Percentiles rank a stretch among this genome's conserved stretches.
Conservation (phyloP, 2,329 filamentous ascomycete genomes). For the Pseudocercospora vitis region DNA sequence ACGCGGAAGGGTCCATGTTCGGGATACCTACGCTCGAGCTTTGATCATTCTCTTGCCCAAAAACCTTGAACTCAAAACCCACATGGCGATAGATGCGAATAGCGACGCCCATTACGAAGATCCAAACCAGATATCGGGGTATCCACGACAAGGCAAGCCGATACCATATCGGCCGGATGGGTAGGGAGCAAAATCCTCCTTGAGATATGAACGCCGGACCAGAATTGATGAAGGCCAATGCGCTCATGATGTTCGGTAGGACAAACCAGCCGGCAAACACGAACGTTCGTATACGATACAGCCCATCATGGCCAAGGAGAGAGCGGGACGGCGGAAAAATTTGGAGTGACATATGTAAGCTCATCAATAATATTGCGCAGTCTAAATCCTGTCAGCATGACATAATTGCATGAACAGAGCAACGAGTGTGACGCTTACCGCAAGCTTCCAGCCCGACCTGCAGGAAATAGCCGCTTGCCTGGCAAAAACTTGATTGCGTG, state of each 20-base stretch:
- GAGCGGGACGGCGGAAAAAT: slow-evolving; percentile 59
- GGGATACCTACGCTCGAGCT: slow-evolving; percentile 22
- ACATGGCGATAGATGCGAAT: slow-evolving; percentile 71
- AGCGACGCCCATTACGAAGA: slow-evolving; percentile 64
- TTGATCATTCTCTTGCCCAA: slow-evolving; percentile 35
- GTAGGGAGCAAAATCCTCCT: slow-evolving; percentile 69
- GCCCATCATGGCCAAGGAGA: slow-evolving; percentile 56
- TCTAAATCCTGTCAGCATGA: slow-evolving; percentile 46
- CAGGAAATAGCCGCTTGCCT: slow-evolving; percentile 34
- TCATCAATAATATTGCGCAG: slow-evolving; percentile 69
- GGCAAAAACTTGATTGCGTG: slow-evolving; percentile 29
- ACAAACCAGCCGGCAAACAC: slow-evolving; percentile 60
- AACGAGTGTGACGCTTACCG: slow-evolving; percentile 21
- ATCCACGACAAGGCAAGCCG: slow-evolving; percentile 69
- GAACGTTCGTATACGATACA: slow-evolving; percentile 65
- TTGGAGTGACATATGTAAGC: slow-evolving; percentile 69
- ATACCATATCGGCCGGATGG: slow-evolving; percentile 67
- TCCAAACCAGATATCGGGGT: slow-evolving; percentile 68
- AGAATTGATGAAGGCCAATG: slow-evolving; percentile 62
- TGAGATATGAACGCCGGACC: slow-evolving; percentile 59
- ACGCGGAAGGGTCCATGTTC: slow-evolving; percentile 8
- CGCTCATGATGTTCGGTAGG: slow-evolving; percentile 61
- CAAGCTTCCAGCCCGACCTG: slow-evolving; percentile 32
- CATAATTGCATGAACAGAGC: background rate
- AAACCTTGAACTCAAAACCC: slow-evolving; percentile 45